phyloP scores from a whole-genome alignment of 2,329 filamentous ascomycete genomes.

The Penicillium sp. region DNA sequence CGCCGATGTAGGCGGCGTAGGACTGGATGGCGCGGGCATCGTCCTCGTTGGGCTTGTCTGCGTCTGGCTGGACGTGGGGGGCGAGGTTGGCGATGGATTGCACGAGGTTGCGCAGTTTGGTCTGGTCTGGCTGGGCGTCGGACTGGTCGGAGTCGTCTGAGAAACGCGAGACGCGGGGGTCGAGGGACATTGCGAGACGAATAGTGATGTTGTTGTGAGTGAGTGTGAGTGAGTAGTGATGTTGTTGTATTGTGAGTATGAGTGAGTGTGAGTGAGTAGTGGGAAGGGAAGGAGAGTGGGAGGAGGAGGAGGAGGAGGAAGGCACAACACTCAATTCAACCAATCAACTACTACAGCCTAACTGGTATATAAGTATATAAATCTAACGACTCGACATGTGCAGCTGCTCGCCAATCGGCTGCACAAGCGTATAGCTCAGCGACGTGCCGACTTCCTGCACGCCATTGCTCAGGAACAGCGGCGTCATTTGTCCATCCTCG shows the following conservation, averaged over 20 bases:
- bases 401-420: constrained; percentile 31
- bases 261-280: no score
- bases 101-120: background rate
- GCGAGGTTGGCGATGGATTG: background rate
- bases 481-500: constrained; percentile 43
- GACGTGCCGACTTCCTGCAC: constrained; percentile 41
- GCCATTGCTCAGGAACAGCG: constrained; percentile 46
- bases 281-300: no score
- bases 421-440: constrained; percentile 40
- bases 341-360: no score
- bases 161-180: background rate
- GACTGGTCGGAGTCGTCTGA: background rate
- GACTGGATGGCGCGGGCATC: background rate
- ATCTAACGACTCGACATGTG: background rate
- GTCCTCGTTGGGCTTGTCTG: background rate
- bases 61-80: background rate
- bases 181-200: background rate
- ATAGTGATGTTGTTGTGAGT: background rate
- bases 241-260: no score
- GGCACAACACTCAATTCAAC: no score
- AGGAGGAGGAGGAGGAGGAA: background rate
- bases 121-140: background rate
- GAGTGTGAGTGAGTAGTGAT: no score
- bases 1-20: background rate
- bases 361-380: no score